Base-by-base conservation (phyloP, 176 grass and related monocot species). In the Oryza officinalis region DNA sequence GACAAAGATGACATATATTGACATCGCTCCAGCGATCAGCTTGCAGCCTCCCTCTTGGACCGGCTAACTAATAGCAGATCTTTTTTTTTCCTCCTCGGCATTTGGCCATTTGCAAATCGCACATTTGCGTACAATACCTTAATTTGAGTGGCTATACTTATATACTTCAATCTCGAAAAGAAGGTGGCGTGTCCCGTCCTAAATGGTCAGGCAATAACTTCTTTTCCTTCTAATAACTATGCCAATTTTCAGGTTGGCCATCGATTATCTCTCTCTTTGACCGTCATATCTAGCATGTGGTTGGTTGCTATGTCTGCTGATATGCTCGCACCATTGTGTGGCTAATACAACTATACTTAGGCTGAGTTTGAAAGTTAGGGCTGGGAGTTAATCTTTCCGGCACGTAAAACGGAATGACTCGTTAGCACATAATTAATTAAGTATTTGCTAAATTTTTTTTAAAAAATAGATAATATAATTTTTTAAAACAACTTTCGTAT, bases 1-100 rank as follows among this genome's bases (percentile, higher is more conserved):
- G 71, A 89, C 82, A 80, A 40, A 9, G 22, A 68, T 40, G 69
- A 10, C 12, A 69, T 74, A 81, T 60, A 60, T 60, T 23, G 54
- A 23, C 22, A 60, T 60, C 54, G 18, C 8, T 22, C 54, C 22
- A 60, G 54, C 22, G 50, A 54, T 54, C 50, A 54, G 37, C 47
- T 6, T 80, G 75, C 44, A 84, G 60, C 81, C 80, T 78, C 71
- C 27, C 60, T 5, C 60, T 59, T 80, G 81, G 69, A 88, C 87
- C 81, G 61, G 61, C 69, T 75, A 74, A 26, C 68, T 4, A 73
- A 27, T 59, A 18, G 27, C 20, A 49, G 68, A 31, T 54, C 47
- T 20, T 17, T 41, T 17, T 41, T 10, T 41, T 14, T 27, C 33
- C 65, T 60, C 64, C 26, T 38, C 67, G 9, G 17, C 47, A 33